Evolutionary conservation across 345 rosid species (phyloP).

Genomic region (Camelina hispida): DNA sequence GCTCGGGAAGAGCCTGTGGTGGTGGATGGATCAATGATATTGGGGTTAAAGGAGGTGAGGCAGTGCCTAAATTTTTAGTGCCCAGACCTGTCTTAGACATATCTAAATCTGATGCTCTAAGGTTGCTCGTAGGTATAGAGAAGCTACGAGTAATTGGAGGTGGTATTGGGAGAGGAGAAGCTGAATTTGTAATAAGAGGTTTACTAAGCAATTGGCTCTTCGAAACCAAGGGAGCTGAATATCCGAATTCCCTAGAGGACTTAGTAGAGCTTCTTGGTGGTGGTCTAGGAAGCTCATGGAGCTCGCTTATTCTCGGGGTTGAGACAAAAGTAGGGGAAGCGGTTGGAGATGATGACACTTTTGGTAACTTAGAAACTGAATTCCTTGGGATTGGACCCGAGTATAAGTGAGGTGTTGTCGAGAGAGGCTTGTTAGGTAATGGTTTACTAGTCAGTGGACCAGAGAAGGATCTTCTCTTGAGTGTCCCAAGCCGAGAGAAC

Average conservation of each 20-base stretch:
- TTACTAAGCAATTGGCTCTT: constrained; percentile 57
- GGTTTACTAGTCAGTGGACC: constrained; percentile 72
- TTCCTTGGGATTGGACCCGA: constrained; percentile 76
- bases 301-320: constrained; percentile 92
- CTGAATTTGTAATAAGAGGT: constrained; percentile 45
- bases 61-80: constrained; percentile 49
- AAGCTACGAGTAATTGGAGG: constrained; percentile 79
- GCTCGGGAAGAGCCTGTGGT: constrained; percentile 29
- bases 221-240: constrained; percentile 79
- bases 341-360: constrained; percentile 57
- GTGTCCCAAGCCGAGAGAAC: constrained; percentile 57
- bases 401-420: constrained; percentile 54
- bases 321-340: constrained; percentile 73
- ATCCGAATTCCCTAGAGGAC: constrained; percentile 59
- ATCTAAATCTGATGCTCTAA: constrained; percentile 51
- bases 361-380: constrained; percentile 57
- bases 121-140: constrained; percentile 79
- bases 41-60: constrained; percentile 78
- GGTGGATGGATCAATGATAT: constrained; percentile 50
- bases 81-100: constrained; percentile 49
- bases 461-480: constrained; percentile 75
- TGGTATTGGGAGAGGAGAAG: constrained; percentile 83
- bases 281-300: constrained; percentile 99
- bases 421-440: constrained; percentile 51
- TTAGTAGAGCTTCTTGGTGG: constrained; percentile 58